Conservation (phyloP, 495 filamentous ascomycete genomes). For the Pyronema omphalodes region DNA sequence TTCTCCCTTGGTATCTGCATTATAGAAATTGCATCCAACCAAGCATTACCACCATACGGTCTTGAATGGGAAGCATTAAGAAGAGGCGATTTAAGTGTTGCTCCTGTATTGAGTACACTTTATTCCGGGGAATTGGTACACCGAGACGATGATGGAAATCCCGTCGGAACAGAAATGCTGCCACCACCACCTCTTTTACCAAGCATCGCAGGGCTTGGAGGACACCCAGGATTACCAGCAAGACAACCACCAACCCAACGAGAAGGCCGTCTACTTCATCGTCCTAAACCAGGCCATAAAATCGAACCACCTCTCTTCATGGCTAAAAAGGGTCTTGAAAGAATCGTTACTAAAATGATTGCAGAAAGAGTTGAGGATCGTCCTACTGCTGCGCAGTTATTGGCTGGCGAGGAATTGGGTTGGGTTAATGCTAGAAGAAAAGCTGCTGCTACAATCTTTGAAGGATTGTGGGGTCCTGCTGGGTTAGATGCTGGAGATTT, state of each 20-base stretch:
- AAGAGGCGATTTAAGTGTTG: conserved; percentile 65
- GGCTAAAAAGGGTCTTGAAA: conserved; percentile 64
- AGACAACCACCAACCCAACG: conserved; percentile 4
- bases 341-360: conserved; percentile 79
- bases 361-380: conserved; percentile 51
- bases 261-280: conserved; percentile 30
- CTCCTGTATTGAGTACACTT: conserved; percentile 67
- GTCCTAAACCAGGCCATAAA: conserved; percentile 42
- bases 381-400: conserved; percentile 53
- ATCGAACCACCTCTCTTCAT: conserved; percentile 70
- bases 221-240: conserved; percentile 15
- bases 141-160: conserved; percentile 21
- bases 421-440: conserved; percentile 60
- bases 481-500: too few species aligned
- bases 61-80: conserved; percentile 73
- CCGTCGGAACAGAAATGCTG: conserved; percentile 51
- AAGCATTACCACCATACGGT: conserved; percentile 80
- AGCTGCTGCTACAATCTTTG: conserved; percentile 76
- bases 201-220: conserved; percentile 17
- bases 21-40: conserved; percentile 81
- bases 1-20: conserved; percentile 88
- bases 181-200: conserved; percentile 16
- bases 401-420: conserved; percentile 45
- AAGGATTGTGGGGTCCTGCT: conserved; percentile 96
- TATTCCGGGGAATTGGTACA: conserved; percentile 49